Percentiles rank a stretch among this genome's conserved stretches.
Evolutionary conservation across 2,329 filamentous ascomycete species (phyloP).

Genomic region (Ilyonectria sp.): DNA sequence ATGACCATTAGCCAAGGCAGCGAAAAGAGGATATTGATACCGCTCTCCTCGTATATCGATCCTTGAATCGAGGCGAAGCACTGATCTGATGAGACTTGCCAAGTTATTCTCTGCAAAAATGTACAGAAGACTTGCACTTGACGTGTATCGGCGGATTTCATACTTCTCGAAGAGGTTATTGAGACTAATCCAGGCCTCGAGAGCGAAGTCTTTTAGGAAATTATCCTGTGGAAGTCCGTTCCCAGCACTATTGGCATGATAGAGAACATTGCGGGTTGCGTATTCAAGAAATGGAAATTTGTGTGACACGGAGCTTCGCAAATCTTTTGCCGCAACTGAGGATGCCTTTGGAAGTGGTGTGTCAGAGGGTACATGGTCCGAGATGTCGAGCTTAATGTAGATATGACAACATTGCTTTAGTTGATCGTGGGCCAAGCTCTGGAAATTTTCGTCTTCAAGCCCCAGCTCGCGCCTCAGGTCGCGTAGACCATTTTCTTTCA

Average conservation of each 20-base stretch:
- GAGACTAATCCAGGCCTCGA: constrained; percentile 1
- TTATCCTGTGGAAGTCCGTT: rapidly evolving
- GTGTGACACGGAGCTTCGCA: not conserved
- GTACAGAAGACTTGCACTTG: constrained; percentile 24
- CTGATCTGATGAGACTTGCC: not conserved
- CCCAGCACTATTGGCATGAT: constrained; percentile 34
- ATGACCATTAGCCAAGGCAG: constrained; percentile 12
- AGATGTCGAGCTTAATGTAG: constrained; percentile 2
- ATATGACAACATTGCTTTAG: constrained; percentile 27
- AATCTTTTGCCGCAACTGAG: not conserved
- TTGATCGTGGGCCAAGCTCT: constrained; percentile 18
- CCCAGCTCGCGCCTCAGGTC: constrained; percentile 12
- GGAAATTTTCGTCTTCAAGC: not conserved
- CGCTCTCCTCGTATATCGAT: constrained; percentile 11
- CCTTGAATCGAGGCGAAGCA: not conserved
- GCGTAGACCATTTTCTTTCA: constrained; percentile 52
- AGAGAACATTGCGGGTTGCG: constrained; percentile 23
- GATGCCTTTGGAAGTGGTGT: not conserved
- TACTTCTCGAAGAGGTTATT: constrained; percentile 24
- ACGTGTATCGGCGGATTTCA: not conserved
- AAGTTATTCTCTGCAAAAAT: constrained; percentile 3
- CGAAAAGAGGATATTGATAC: constrained; percentile 26
- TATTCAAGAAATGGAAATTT: constrained; percentile 36
- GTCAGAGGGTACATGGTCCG: not conserved
- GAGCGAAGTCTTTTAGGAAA: constrained; percentile 9